phyloP scores from a whole-genome alignment of 805 yeast genomes.

The Cyberlindnera americana region DNA sequence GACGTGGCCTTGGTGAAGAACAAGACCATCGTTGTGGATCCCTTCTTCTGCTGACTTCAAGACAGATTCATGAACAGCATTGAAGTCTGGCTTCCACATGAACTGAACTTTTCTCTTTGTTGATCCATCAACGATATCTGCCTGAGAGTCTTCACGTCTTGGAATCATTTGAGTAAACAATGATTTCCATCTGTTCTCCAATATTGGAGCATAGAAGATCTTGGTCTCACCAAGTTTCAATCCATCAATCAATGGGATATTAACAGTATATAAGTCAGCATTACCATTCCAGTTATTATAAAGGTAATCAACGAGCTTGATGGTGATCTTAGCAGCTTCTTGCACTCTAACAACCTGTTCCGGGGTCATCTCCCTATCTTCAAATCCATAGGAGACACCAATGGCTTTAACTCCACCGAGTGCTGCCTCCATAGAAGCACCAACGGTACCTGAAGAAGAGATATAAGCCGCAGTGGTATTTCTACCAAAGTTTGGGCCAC shows the following conservation, averaged over 20 bases:
- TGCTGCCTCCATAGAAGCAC: conserved; percentile 94
- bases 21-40: conserved; percentile 29
- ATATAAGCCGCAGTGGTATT: conserved; percentile 87
- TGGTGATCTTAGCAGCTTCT: conserved; percentile 66
- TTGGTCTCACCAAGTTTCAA: conserved; percentile 55
- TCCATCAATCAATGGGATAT: conserved; percentile 67
- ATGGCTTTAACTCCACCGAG: conserved; percentile 61
- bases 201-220: conserved; percentile 70
- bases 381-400: conserved; percentile 86
- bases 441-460: conserved; percentile 90
- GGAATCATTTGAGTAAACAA: conserved; percentile 39
- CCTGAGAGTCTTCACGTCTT: conserved; percentile 17
- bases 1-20: conserved; percentile 28
- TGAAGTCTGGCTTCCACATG: conserved; percentile 83
- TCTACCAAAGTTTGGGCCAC: conserved; percentile 96
- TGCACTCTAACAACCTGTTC: conserved; percentile 32
- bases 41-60: conserved; percentile 31
- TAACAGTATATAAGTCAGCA: conserved; percentile 76
- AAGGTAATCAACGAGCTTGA: conserved; percentile 59
- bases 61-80: conserved; percentile 55
- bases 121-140: conserved; percentile 48
- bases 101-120: conserved; percentile 47
- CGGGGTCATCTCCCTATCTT: conserved; percentile 44
- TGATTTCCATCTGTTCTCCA: conserved; percentile 77
- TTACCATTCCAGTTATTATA: conserved; percentile 51